A percentile compares a stretch with the other conserved stretches of the same genome.
phyloP scores from a whole-genome alignment of 2,329 filamentous ascomycete genomes.

The Ophiostoma novo-ulmi region DNA sequence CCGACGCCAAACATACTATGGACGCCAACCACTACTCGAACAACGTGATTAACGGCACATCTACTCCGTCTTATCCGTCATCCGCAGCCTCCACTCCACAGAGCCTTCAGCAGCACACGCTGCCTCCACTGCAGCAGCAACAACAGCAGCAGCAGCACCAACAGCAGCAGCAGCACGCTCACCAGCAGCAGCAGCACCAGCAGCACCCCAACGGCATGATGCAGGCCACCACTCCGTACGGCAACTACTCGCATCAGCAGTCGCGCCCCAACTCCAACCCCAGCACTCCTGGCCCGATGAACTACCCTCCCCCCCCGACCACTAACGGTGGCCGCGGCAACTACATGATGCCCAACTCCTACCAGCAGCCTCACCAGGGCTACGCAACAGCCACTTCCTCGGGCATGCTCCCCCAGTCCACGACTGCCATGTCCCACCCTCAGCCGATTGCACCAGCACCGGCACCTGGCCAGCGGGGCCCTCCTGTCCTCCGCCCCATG shows the following conservation, averaged over 20 bases:
- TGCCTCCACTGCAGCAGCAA: conserved; percentile 37
- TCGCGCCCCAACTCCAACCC: conserved; percentile 56
- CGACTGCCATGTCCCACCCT: conserved; percentile 62
- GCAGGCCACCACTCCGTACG: conserved; percentile 48
- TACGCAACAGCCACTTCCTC: conserved; percentile 50
- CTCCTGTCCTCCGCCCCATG: conserved; percentile 62
- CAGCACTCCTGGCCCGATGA: conserved; percentile 56
- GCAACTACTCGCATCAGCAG: conserved; percentile 57
- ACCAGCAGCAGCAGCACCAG: conserved; percentile 26
- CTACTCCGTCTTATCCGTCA: conserved; percentile 32
- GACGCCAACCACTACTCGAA: conserved; percentile 33
- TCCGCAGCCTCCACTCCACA: conserved; percentile 31
- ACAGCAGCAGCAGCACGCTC: conserved; percentile 35
- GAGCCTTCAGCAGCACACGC: conserved; percentile 31
- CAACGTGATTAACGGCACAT: conserved; percentile 34
- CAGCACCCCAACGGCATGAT: conserved; percentile 41
- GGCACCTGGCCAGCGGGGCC: conserved; percentile 48
- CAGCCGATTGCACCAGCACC: conserved; percentile 73
- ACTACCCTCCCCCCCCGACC: conserved; percentile 44
- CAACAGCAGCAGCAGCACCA: conserved; percentile 38
- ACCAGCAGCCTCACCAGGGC: conserved; percentile 49
- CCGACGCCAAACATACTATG: conserved; percentile 30
- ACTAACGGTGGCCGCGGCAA: conserved; percentile 48
- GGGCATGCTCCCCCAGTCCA: conserved; percentile 62
- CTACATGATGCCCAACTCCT: conserved; percentile 51